These are phyloP conservation scores for Leptoxyphium fumago DNA, from an alignment of 2,329 filamentous ascomycete genomes.

Conservation along the genomic window DNA sequence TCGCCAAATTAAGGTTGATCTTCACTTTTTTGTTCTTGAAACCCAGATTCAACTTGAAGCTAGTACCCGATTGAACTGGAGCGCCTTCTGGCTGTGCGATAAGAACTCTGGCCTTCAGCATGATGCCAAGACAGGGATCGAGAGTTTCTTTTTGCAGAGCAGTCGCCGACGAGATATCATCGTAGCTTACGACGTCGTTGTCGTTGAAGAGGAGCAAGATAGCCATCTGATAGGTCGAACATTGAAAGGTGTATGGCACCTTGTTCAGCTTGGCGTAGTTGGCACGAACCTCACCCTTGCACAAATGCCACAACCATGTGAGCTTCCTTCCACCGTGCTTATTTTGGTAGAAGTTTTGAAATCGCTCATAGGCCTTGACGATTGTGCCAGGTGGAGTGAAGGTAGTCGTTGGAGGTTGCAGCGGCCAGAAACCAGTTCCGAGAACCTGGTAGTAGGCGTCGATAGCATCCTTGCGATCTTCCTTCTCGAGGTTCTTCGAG, in stretches of 20 bases:
- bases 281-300: conserved; percentile 90
- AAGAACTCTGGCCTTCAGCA: conserved; percentile 87
- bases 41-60: conserved; percentile 75
- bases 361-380: conserved; percentile 74
- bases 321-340: conserved; percentile 95
- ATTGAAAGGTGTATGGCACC: conserved; percentile 89
- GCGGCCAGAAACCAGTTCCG: conserved; percentile 93
- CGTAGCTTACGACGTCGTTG: conserved; percentile 67
- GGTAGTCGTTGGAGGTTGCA: conserved; percentile 71
- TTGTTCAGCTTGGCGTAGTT: conserved; percentile 81
- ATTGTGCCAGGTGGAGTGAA: conserved; percentile 82
- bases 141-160: conserved; percentile 67
- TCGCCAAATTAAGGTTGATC: conserved; percentile 86
- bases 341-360: conserved; percentile 80
- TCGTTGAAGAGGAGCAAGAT: conserved; percentile 93
- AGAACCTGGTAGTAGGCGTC: conserved; percentile 88
- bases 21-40: conserved; percentile 99
- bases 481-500: conserved; percentile 46
- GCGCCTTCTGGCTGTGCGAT: conserved; percentile 54
- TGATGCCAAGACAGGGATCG: conserved; percentile 71
- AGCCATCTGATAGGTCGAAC: conserved; percentile 96
- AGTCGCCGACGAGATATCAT: conserved; percentile 73
- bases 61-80: conserved; percentile 64
- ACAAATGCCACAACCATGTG: conserved; percentile 96
- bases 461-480: conserved; percentile 51